Conservation (phyloP, 495 filamentous ascomycete genomes). For the Aspergillus kassunensis region DNA sequence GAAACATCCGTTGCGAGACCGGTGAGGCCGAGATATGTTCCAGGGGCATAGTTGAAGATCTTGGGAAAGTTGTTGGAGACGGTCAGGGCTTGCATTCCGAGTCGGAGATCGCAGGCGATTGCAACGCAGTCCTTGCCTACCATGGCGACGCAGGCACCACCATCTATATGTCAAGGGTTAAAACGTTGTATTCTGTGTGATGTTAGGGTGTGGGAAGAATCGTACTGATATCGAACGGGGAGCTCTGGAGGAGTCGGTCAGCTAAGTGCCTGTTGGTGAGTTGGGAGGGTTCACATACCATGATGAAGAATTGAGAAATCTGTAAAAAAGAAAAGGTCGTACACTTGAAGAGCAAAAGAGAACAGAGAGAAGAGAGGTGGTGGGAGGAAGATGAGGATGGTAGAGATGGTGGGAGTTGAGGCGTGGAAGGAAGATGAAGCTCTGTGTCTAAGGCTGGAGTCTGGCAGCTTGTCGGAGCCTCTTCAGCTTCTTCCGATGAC, state of each 20-base stretch:
- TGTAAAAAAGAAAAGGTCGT: background rate
- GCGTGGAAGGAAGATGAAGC: conserved; percentile 26
- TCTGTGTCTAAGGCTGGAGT: conserved; percentile 22
- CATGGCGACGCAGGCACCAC: conserved; percentile 96
- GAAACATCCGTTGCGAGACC: conserved; percentile 93
- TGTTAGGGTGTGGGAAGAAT: conserved; percentile 1
- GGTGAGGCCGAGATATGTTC: conserved; percentile 94
- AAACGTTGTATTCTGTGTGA: conserved; percentile 10
- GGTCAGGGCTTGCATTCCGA: conserved; percentile 93
- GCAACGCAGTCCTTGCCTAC: conserved; percentile 99
- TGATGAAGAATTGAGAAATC: conserved; percentile 11
- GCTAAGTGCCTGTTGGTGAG: conserved; percentile 19
- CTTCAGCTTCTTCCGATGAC: conserved; percentile 41
- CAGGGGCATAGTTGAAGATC: conserved; percentile 90
- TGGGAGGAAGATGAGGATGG: conserved; percentile 11
- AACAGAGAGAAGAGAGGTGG: background rate
- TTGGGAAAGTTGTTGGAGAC: conserved; percentile 99
- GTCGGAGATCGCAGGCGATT: conserved; percentile 97
- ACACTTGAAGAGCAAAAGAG: background rate
- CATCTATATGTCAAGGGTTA: conserved; percentile 57
- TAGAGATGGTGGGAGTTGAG: conserved; percentile 9
- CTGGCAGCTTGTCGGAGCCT: conserved; percentile 19
- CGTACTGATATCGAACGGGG: conserved; percentile 88
- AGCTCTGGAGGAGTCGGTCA: conserved; percentile 52
- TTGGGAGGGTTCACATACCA: conserved; percentile 20